phyloP scores from a whole-genome alignment of 176 grass and related monocot species.

The Triticum timopheevii region DNA sequence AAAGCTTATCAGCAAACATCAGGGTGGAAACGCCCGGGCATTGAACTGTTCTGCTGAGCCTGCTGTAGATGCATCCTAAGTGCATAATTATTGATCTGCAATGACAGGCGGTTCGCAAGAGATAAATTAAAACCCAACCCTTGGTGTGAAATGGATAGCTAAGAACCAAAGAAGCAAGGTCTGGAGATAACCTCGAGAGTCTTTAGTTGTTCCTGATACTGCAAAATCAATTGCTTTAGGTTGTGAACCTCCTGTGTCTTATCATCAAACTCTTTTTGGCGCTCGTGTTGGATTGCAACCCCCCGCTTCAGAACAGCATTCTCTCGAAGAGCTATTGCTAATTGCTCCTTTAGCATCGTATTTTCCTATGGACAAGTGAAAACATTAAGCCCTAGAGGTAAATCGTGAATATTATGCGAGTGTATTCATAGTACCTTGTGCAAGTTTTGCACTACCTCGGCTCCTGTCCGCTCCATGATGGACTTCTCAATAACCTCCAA shows the following conservation, averaged over 20 bases:
- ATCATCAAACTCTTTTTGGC: conserved; percentile 61
- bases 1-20: conserved; percentile 56
- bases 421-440: conserved; percentile 50
- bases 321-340: conserved; percentile 46
- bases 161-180: background rate
- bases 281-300: conserved; percentile 74
- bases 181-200: conserved; percentile 55
- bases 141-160: background rate
- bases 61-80: conserved; percentile 64
- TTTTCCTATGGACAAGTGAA: conserved; percentile 56
- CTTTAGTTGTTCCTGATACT: conserved; percentile 70
- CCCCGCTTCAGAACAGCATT: conserved; percentile 74
- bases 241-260: conserved; percentile 51
- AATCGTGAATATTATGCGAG: background rate
- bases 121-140: background rate
- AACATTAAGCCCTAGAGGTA: background rate
- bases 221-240: conserved; percentile 57
- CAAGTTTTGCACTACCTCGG: conserved; percentile 58
- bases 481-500: conserved; percentile 72
- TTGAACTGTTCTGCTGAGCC: conserved; percentile 55
- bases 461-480: conserved; percentile 41
- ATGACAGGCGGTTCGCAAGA: background rate
- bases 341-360: conserved; percentile 58
- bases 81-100: conserved; percentile 71
- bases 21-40: conserved; percentile 52